phyloP scores from a whole-genome alignment of 1,139 yeast species.

The Kazachstania sp. region DNA sequence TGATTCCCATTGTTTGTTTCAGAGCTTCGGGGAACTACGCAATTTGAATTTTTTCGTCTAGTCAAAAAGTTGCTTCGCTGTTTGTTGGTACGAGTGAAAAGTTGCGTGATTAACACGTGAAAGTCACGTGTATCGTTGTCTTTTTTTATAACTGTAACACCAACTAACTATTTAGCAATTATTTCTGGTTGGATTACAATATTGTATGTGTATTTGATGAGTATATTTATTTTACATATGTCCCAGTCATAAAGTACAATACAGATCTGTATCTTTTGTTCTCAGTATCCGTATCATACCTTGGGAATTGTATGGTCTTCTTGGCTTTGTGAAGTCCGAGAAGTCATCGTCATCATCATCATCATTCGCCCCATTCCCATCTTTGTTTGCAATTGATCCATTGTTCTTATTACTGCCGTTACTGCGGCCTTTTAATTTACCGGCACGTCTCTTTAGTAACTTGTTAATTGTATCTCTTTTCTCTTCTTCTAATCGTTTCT shows the following conservation, averaged over 20 bases:
- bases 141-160: too few species aligned
- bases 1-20: too few species aligned
- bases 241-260: conserved; percentile 1
- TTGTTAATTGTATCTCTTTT: conserved; percentile 85
- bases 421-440: conserved; percentile 44
- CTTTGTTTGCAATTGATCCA: conserved; percentile 23
- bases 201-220: too few species aligned
- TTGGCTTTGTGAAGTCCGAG: conserved; percentile 30
- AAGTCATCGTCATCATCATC: conserved; percentile 33
- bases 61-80: too few species aligned
- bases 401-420: conserved; percentile 15
- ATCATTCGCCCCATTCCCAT: conserved; percentile 17
- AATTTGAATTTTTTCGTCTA: too few species aligned
- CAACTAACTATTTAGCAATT: too few species aligned
- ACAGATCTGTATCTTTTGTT: conserved; percentile 11
- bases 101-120: too few species aligned
- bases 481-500: conserved; percentile 81
- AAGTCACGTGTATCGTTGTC: too few species aligned
- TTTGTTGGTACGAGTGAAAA: too few species aligned
- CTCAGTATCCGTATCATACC: conserved; percentile 25
- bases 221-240: too few species aligned
- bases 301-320: conserved; percentile 21
- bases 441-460: conserved; percentile 74
- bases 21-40: too few species aligned
- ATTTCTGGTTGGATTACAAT: too few species aligned